Evolutionary conservation across 2,329 filamentous ascomycete species (phyloP), one percentile per base, ranked within the genome.

Genomic region (Grosmannia penicillata): DNA sequence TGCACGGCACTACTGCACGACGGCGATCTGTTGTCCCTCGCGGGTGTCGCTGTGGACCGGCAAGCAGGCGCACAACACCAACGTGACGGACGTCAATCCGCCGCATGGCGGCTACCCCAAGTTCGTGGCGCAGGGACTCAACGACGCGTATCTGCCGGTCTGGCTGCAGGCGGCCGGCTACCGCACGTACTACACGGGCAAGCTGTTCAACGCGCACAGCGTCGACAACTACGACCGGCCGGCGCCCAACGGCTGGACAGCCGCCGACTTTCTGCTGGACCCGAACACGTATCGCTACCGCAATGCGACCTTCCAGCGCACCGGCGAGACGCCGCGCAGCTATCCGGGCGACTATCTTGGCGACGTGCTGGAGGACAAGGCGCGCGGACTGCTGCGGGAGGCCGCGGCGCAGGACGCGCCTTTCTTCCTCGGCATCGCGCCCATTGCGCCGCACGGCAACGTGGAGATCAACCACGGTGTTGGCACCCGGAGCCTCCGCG

Each of bases 131-230:
- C 63, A 78, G 37, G 78, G 78, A 1, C 64, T 73, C 43, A 81
- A 83, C 41, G 66, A 76, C 2, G 68, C 77, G 26, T 82, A 78
- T 43, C 63, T 84, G 0, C 79, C 78, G 0, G 52, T 83, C 0
- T 84, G 79, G 78, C 56, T 85, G n/a, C 75, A 82, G 46, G 53
- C 68, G 4, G 71, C 69, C 0, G 78, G 77, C 0, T 83, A 83
- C 50, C 70, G 72, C 45, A 82, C 78, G 0, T 82, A 80, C 49
- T 84, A 83, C 48, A 72, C 71, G 0, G 80, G 76, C n/a, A 84
- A 85, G 50, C 60, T 82, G 5, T 78, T 79, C 57, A 84, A 84
- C 46, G 62, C 66, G 0, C 76, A 82, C 37, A 70, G 60, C 0
- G 60, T 70, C 2, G 49, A 62, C 1, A 82, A 78, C 42, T 83